phyloP scores from a whole-genome alignment of 1,284 basidiomycete genomes.

The Moesziomyces sp. region DNA sequence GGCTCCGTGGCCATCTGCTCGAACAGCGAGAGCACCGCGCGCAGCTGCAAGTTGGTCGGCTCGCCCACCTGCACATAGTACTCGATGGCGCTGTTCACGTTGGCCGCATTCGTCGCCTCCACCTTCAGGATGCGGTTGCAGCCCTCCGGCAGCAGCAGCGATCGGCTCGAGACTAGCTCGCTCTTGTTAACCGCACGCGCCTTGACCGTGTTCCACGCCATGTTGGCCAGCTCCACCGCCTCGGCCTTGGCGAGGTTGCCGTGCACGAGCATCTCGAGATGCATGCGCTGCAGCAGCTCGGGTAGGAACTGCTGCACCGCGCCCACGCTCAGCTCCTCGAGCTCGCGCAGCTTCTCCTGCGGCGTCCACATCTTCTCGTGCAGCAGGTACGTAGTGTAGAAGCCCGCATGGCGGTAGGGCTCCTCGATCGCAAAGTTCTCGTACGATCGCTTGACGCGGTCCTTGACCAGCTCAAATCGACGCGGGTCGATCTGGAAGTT shows the following conservation, averaged over 20 bases:
- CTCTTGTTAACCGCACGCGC: slow-evolving; percentile 70
- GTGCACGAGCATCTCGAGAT: slow-evolving; percentile 81
- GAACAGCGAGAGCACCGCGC: slow-evolving; percentile 60
- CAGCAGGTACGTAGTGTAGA: slow-evolving; percentile 79
- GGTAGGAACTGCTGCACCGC: slow-evolving; percentile 79
- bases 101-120: slow-evolving; percentile 83
- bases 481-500: slow-evolving; percentile 77
- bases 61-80: slow-evolving; percentile 65
- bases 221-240: slow-evolving; percentile 79
- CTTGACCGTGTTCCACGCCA: slow-evolving; percentile 77
- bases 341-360: slow-evolving; percentile 81
- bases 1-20: slow-evolving; percentile 75
- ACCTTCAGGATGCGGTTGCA: slow-evolving; percentile 78
- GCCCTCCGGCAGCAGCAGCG: slow-evolving; percentile 71
- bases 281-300: slow-evolving; percentile 76
- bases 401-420: slow-evolving; percentile 83
- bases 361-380: slow-evolving; percentile 81
- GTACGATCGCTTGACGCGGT: slow-evolving; percentile 73
- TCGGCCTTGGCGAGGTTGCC: slow-evolving; percentile 89
- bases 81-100: slow-evolving; percentile 79
- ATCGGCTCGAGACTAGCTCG: slow-evolving; percentile 47
- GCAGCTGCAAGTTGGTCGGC: slow-evolving; percentile 51
- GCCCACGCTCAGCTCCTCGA: slow-evolving; percentile 78
- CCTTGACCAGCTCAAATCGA: slow-evolving; percentile 84
- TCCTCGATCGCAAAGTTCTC: slow-evolving; percentile 86